Base-by-base conservation (phyloP, 139 green algal species). In the Chlamydomonas sphaeroides region DNA sequence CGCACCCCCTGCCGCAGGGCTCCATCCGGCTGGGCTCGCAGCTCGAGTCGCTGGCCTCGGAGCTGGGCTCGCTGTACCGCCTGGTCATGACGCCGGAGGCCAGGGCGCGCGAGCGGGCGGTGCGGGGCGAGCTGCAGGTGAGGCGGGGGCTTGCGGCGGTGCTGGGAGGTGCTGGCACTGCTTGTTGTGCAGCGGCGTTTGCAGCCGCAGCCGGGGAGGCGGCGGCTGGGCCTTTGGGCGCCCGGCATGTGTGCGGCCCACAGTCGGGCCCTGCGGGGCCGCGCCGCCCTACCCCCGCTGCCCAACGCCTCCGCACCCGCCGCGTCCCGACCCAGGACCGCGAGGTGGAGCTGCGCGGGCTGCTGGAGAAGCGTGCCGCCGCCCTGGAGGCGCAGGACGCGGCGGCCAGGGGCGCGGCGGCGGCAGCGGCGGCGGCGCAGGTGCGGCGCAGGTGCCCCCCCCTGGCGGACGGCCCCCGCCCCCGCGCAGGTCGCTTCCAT, bases 61-160 rank as follows among this genome's bases (percentile, higher is more conserved):
- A 86, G 45, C 57, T 80, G 61, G 61, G 59, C 23, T 41, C 70
- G 15, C 45, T 79, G 25, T 78, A 79, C 51, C 80, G 80, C 26
- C 62, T 38, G 45, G 80, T 67, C 70, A 86, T 86, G 80, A 69
- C n/a, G 0, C 21, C 61, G 33, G 70, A 78, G 45, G 38, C 26
- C 23, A 32, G 61, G 21, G 26, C 35, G 8, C 45, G 80, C 32
- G 80, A 86, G 80, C 69, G 80, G 26, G 70, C 80, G 32, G 39
- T 80, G 80, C 59, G 80, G 30, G 38, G 11, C 41, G 80, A 80
- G 70, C 80, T 86, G 69, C 71, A 79, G 71, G 71, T 79, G 71
- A 7, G 71, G 17, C 42, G 5, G 6, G 5, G 20, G 5, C 21
- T 62, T 14, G 53, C 21, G 53, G 21, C 6, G 20, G 23, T 32